phyloP scores from a whole-genome alignment of 768 basidiomycete genomes.

The Ephemerocybe angulata region DNA sequence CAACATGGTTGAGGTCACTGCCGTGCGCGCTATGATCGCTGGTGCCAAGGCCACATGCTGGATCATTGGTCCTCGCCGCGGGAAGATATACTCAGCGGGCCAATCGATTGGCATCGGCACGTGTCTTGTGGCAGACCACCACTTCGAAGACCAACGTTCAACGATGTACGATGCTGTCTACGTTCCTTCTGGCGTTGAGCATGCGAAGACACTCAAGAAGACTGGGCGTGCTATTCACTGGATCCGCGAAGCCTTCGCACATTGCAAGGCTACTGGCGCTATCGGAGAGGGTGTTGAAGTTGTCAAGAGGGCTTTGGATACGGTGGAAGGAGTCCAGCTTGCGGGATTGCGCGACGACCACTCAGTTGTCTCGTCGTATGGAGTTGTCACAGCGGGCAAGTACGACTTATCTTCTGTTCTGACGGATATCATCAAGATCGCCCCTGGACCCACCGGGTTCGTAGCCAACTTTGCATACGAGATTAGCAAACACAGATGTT shows the following conservation, averaged over 20 bases:
- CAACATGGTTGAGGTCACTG: conserved; percentile 54
- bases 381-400: conserved; percentile 59
- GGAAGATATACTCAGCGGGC: conserved; percentile 39
- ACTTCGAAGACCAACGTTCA: conserved; percentile 74
- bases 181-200: conserved; percentile 67
- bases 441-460: conserved; percentile 47
- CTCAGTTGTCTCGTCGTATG: conserved; percentile 52
- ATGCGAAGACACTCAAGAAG: conserved; percentile 49
- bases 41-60: conserved; percentile 55
- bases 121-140: conserved; percentile 57
- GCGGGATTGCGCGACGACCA: conserved; percentile 28
- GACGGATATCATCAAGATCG: conserved; percentile 42
- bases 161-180: conserved; percentile 82
- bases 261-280: conserved; percentile 79
- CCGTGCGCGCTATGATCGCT: conserved; percentile 51
- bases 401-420: conserved; percentile 38
- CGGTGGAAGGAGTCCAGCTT: conserved; percentile 45
- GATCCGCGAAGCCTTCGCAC: conserved; percentile 81
- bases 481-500: conserved; percentile 66
- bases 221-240: conserved; percentile 78
- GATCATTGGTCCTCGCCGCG: conserved; percentile 66
- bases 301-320: conserved; percentile 41
- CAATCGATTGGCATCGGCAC: conserved; percentile 21
- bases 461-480: conserved; percentile 56
- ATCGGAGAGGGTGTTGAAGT: conserved; percentile 59